phyloP scores from a whole-genome alignment of 2,329 filamentous ascomycete genomes.

The Fusarium liriodendri region DNA sequence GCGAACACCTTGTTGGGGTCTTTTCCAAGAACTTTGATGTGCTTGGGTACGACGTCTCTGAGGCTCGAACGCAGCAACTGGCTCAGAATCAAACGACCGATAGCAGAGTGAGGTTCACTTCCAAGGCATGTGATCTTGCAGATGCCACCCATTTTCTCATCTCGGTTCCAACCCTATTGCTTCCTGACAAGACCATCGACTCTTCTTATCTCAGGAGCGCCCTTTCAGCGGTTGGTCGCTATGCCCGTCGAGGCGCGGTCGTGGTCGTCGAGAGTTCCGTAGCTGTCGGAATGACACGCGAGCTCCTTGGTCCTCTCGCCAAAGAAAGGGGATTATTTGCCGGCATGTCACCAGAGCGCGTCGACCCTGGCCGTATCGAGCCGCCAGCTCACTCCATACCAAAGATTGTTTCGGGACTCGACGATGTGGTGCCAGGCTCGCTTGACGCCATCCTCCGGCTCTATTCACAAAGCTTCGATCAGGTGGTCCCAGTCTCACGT shows the following conservation, averaged over 20 bases:
- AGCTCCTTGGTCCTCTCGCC: conserved; percentile 60
- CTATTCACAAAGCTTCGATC: conserved; percentile 60
- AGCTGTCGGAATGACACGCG: conserved; percentile 64
- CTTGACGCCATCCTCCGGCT: conserved; percentile 56
- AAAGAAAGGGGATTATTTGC: conserved; percentile 54
- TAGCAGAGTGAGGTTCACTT: conserved; percentile 52
- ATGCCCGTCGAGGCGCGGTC: conserved; percentile 57
- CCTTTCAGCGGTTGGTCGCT: conserved; percentile 52
- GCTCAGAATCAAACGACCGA: conserved; percentile 42
- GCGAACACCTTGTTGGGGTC: conserved; percentile 58
- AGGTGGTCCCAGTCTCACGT: conserved; percentile 59
- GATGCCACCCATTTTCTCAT: conserved; percentile 64
- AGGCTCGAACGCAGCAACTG: conserved; percentile 51
- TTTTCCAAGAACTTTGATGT: conserved; percentile 56
- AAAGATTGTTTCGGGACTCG: conserved; percentile 64
- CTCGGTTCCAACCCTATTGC: conserved; percentile 63
- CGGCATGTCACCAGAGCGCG: conserved; percentile 64
- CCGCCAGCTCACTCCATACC: conserved; percentile 58
- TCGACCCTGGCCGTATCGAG: conserved; percentile 61
- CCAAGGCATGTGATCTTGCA: conserved; percentile 50
- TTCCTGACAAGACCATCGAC: conserved; percentile 59
- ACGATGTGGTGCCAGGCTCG: conserved; percentile 57
- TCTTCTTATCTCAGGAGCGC: conserved; percentile 59
- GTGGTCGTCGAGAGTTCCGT: conserved; percentile 66
- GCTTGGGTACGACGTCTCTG: conserved; percentile 62